Evolutionary conservation across 2,329 filamentous ascomycete genomes (phyloP).

Genomic region (Sporothrix phasma): DNA sequence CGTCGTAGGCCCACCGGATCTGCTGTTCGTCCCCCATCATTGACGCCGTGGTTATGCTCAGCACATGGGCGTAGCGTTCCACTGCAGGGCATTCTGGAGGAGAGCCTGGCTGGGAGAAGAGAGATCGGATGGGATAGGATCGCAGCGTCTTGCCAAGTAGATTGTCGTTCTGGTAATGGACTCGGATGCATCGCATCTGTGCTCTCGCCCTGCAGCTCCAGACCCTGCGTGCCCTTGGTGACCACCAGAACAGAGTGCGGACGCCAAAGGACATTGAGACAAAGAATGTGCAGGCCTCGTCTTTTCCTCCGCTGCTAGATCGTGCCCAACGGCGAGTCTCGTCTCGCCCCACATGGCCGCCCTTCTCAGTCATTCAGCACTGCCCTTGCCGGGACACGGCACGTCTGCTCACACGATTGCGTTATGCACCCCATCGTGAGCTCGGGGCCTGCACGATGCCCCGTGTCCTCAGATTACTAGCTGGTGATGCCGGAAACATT

Average conservation of each 20-base stretch:
- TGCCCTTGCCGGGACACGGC: background rate
- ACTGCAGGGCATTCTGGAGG: background rate
- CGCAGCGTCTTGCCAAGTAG: background rate
- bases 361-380: background rate
- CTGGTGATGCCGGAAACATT: background rate
- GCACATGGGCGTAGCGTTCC: background rate
- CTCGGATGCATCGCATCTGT: background rate
- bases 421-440: background rate
- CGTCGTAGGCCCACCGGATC: background rate
- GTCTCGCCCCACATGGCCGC: background rate
- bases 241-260: background rate
- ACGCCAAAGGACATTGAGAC: too few relatives aligned
- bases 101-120: too few relatives aligned
- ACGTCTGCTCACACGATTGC: constrained; percentile 1
- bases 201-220: background rate
- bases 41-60: background rate
- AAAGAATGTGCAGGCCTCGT: too few relatives aligned
- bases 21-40: background rate
- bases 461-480: background rate
- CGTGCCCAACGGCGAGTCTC: too few relatives aligned
- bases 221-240: background rate
- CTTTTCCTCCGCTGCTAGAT: too few relatives aligned
- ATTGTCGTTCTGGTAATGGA: too few relatives aligned
- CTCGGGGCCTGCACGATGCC: background rate
- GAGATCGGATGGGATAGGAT: background rate